Evolutionary conservation across 371 early-diverging fungal species (phyloP), one percentile per base, ranked within the genome.

Genomic region (Fennellomyces sp.): DNA sequence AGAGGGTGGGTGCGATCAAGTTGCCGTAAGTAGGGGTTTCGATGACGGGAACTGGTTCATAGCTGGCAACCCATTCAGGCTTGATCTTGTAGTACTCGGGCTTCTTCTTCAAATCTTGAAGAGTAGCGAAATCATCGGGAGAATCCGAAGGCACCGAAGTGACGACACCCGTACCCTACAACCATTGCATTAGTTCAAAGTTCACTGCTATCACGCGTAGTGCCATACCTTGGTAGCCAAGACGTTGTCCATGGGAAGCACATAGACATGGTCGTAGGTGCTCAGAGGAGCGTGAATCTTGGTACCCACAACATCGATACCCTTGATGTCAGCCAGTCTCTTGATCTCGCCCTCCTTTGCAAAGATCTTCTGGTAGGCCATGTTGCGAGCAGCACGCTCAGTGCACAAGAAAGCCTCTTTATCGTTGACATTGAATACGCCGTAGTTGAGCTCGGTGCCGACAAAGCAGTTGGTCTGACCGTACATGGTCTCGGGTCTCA

Each of bases 401-500:
- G 98, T 96, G 67, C 90, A 87, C 51, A 99, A 82, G 75, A 84
- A 97, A 17, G 94, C 89, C 19, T 95, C 94, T 49, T 82, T 77
- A 23, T 91, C 90, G 61, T 84, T 81, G 30, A 85, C 88, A 54
- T 88, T 81, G 75, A 81, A 96, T 58, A 96, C 75, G 28, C 96
- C 96, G 66, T 99, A 99, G 53, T 87, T 84, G 63, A 99, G 75
- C 28, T 91, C 91, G n/a, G 88, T 85, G 41, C 97, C 97, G 31
- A 97, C 96, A 66, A 89, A 98, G 81, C 97, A 97, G 82, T 97
- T 97, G 66, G 98, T 99, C 76, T 97, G 97, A 58, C 97, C 99
- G 54, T 97, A 99, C 97, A 98, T 97, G 68, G 99, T 99, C 81
- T 99, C 99, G 13, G 99, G 99, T 36, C 98, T 81, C 60, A 98